Evolutionary conservation across 2,329 filamentous ascomycete species (phyloP), one percentile per base, ranked within the genome.

Genomic region (Hymenoscyphus repandus): DNA sequence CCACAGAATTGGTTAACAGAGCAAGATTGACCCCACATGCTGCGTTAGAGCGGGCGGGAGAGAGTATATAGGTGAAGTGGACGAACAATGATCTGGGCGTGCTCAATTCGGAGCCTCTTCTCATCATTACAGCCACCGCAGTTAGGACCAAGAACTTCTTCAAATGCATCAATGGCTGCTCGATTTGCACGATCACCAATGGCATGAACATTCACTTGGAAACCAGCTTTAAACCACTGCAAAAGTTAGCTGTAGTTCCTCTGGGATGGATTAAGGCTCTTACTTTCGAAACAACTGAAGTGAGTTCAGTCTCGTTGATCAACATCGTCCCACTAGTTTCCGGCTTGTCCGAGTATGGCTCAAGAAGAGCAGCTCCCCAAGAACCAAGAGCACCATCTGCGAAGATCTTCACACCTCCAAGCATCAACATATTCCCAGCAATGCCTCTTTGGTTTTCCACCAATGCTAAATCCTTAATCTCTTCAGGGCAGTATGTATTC

Each of bases 341-440:
- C 1, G 77, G 74, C 15, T 80, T 79, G 63, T 88, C 85, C 22
- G 72, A 72, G 66, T 88, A 88, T 0, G 84, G 84, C 9, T 85
- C 80, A n/a, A 88, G 72, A 72, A 88, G 75, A 40, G 85, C 84
- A 50, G 81, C 84, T 27, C 85, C 85, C 83, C 84, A 87, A 63
- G 79, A 84, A 5, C 85, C 84, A 1, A 88, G 71, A 2, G 84
- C 84, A 18, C 84, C 85, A 60, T 88, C 83, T 7, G 78, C 83
- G 62, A 87, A 88, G 4, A 88, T 69, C 66, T 88, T 88, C 42
- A 87, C 81, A 45, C 83, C 84, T 46, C 74, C 74, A 5, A 86
- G 73, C 18, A 72, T 72, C 45, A 87, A 70, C 36, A 51, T 63
- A 38, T 56, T 47, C 3, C 37, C 52, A 17, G 56, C 58, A 20